phyloP scores from a whole-genome alignment of 345 rosid species.

The Gossypium herbaceum region DNA sequence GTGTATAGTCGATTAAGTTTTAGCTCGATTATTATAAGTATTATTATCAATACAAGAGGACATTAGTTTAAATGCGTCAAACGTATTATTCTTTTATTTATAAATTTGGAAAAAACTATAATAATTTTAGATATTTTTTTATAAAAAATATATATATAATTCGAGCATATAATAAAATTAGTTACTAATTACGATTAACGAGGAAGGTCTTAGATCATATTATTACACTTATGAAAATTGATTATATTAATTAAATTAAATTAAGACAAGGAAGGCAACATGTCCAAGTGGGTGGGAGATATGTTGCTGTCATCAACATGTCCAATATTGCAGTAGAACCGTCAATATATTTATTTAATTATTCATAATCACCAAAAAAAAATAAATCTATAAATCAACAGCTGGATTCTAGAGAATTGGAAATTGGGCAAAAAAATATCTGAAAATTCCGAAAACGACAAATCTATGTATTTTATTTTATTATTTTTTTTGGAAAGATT shows the following conservation, averaged over 20 bases:
- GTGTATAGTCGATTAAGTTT: too few species aligned
- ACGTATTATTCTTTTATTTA: too few species aligned
- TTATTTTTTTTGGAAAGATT: too few species aligned
- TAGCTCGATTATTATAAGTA: fast-evolving
- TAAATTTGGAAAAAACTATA: fast-evolving
- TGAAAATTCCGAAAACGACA: not conserved
- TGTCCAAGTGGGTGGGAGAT: conserved; percentile 13
- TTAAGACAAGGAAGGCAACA: not conserved
- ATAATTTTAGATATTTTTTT: fast-evolving
- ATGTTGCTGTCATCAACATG: not conserved
- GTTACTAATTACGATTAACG: too few species aligned
- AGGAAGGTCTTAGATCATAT: too few species aligned
- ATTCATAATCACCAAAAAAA: not conserved
- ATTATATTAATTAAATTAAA: too few species aligned
- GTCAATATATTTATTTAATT: not conserved
- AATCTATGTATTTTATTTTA: too few species aligned
- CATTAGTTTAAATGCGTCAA: fast-evolving
- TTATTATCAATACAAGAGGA: too few species aligned
- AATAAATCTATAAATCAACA: not conserved
- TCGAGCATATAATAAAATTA: too few species aligned
- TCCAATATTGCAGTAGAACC: not conserved
- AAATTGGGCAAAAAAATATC: not conserved
- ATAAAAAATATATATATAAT: too few species aligned
- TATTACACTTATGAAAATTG: too few species aligned
- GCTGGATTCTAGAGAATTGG: not conserved